phyloP scores from a whole-genome alignment of 2,329 filamentous ascomycete species.

The Aspergillus tubingensis region DNA sequence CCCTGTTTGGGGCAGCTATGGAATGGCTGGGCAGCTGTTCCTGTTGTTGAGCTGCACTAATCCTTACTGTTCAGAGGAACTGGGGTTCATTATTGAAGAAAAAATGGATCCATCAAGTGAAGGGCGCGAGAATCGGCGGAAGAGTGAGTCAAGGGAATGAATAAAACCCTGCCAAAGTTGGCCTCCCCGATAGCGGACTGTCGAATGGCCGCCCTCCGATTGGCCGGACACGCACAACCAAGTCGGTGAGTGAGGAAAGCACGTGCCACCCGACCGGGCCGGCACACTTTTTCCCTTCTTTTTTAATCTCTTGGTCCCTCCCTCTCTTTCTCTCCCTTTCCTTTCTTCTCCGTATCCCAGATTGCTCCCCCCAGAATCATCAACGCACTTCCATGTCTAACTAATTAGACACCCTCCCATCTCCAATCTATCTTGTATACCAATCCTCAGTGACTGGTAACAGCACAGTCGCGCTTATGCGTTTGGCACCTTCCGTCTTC shows the following conservation, averaged over 20 bases:
- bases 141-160: constrained; percentile 2
- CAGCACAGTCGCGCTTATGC: constrained; percentile 70
- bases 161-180: constrained; percentile 8
- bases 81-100: not conserved
- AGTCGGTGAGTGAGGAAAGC: constrained; percentile 28
- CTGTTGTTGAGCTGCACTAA: too few species aligned
- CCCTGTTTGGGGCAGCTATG: not conserved
- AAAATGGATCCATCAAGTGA: not conserved
- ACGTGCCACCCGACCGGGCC: constrained; percentile 32
- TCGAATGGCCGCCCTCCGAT: constrained; percentile 23
- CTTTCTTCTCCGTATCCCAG: constrained; percentile 13
- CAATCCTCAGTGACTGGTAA: constrained; percentile 36
- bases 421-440: constrained; percentile 10
- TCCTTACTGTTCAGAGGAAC: not conserved
- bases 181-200: constrained; percentile 21
- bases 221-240: constrained; percentile 21
- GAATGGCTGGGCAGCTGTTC: not conserved
- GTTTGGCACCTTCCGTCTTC: constrained; percentile 80
- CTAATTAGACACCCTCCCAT: constrained; percentile 22
- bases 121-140: not conserved
- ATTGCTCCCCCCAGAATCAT: constrained; percentile 15
- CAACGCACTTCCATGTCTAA: constrained; percentile 22
- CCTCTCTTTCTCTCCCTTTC: constrained; percentile 16
- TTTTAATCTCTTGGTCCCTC: constrained; percentile 14
- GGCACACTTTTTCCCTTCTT: constrained; percentile 16